Evolutionary conservation across 805 yeast genomes (phyloP), one percentile per base, ranked within the genome.

Genomic region (Teunomyces kruisii): DNA sequence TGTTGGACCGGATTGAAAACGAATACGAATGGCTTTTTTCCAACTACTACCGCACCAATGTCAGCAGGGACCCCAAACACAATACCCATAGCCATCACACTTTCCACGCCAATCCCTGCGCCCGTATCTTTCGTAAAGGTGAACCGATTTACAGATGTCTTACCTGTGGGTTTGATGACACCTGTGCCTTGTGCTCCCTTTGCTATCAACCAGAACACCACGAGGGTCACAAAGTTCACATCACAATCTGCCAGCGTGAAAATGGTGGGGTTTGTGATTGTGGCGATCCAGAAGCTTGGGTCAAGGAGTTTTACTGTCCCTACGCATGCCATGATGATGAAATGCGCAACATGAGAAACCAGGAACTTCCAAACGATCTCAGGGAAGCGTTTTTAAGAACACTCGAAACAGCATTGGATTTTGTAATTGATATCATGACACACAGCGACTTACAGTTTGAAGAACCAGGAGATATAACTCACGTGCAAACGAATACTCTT

Each of bases 231-330:
- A 78, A 80, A 39, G 83, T 86, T 7, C 79, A 83, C 45, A 77
- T 81, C 13, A 72, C 80, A 32, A 80, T 86, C 6, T 78, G 84
- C 46, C 79, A 79, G 35, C 71, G 87, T 42, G 86, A 80, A 48
- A 85, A 79, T 46, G 88, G 91, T 31, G 94, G 94, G 0, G 86
- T 84, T 14, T 86, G 95, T 61, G 96, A 88, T 57, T 88, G 96
- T 62, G 96, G 96, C 3, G 96, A 89, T 56, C 79, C 82, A 0
- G 96, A 87, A 57, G 95, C 95, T 0, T 89, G 95, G 90, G 75
- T 70, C 4, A 62, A 62, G 12, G 64, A 72, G 1, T 67, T 81
- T 35, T 56, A 67, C 10, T 88, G 96, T 59, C 24, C 42, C 27
- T 40, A 51, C 52, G 9, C 33, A 3, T 29, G 24, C 13, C 40